phyloP scores from a whole-genome alignment of 2,329 filamentous ascomycete species.

The Penicillium verrucosum region DNA sequence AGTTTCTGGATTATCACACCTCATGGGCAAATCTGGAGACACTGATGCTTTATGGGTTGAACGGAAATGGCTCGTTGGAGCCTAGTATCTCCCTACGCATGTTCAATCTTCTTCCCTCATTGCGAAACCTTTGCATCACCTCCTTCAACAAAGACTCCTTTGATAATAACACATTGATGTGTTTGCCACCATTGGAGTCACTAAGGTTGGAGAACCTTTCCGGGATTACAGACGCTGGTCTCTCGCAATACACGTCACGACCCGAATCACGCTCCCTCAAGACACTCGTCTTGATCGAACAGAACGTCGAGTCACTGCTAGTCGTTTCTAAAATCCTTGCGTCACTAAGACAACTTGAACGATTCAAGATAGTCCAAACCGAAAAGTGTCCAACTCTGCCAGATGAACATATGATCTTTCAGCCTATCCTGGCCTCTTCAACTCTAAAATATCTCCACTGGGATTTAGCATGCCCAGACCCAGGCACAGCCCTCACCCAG shows the following conservation, averaged over 20 bases:
- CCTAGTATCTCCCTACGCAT: slow-evolving; percentile 55
- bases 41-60: slow-evolving; percentile 50
- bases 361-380: slow-evolving; percentile 53
- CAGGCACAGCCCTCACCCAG: slow-evolving; percentile 35
- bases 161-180: slow-evolving; percentile 52
- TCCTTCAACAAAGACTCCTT: slow-evolving; percentile 54
- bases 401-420: slow-evolving; percentile 43
- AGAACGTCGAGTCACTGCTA: slow-evolving; percentile 51
- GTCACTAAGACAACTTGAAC: slow-evolving; percentile 44
- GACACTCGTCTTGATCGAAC: slow-evolving; percentile 51
- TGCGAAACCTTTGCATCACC: slow-evolving; percentile 55
- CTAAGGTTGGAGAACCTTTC: slow-evolving; percentile 55
- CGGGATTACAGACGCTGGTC: slow-evolving; percentile 55
- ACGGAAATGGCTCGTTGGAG: slow-evolving; percentile 46
- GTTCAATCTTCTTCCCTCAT: slow-evolving; percentile 50
- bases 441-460: slow-evolving; percentile 56
- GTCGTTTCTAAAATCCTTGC: slow-evolving; percentile 53
- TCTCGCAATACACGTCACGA: slow-evolving; percentile 51
- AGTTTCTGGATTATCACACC: slow-evolving; percentile 54
- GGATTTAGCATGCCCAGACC: slow-evolving; percentile 48
- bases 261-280: slow-evolving; percentile 45
- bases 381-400: slow-evolving; percentile 47
- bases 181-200: slow-evolving; percentile 52
- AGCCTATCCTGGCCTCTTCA: slow-evolving; percentile 49
- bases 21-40: slow-evolving; percentile 53